Conservation (phyloP, 345 rosid species). For the Eucalyptus paniculata region DNA sequence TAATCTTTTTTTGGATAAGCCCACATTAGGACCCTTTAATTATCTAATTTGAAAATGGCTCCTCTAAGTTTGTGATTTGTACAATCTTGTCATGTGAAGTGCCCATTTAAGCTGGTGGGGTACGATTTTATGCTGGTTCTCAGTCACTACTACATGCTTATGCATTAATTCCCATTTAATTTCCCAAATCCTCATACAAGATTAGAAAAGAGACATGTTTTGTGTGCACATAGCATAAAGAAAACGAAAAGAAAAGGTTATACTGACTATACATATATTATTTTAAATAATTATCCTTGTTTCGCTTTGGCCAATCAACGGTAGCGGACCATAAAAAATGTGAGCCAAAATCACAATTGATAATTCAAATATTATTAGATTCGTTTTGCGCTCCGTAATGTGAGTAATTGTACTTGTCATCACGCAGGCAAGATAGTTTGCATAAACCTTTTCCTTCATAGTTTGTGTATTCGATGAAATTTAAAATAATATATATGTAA, state of each 20-base stretch:
- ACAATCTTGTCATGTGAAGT: not conserved
- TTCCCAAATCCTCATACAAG: not conserved
- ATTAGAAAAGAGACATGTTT: not conserved
- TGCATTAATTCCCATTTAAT: not conserved
- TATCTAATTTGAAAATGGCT: too few species aligned
- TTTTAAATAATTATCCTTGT: not conserved
- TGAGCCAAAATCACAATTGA: not conserved
- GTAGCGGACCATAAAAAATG: not conserved
- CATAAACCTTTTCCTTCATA: not conserved
- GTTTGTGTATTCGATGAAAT: not conserved
- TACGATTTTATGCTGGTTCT: not conserved
- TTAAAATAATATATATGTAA: not conserved
- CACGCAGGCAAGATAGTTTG: not conserved
- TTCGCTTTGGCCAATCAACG: not conserved
- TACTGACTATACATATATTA: not conserved
- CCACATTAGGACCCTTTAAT: not conserved
- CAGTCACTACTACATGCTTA: not conserved
- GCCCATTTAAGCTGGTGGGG: not conserved
- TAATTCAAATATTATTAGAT: not conserved
- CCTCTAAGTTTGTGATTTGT: not conserved
- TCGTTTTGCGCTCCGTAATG: not conserved
- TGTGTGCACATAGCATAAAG: not conserved
- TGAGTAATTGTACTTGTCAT: not conserved
- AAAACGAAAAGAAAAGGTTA: not conserved
- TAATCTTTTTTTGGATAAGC: not conserved